Conservation (phyloP, 306 rosid species). For the Corylus heterophylla region DNA sequence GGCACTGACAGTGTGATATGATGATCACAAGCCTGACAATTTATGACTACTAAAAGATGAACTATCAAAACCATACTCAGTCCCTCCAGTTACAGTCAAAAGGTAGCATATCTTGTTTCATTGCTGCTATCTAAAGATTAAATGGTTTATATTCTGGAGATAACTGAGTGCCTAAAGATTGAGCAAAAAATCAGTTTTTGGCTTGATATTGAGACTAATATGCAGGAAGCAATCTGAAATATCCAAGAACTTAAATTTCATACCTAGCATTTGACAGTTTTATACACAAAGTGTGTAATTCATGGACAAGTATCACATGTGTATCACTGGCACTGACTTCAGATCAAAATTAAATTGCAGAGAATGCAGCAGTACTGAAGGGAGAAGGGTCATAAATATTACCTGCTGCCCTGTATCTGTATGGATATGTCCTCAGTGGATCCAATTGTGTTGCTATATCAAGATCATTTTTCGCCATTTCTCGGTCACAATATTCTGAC, state of each 20-base stretch:
- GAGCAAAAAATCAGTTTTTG: neutral
- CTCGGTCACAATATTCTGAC: constrained; percentile 81
- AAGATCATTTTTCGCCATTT: constrained; percentile 70
- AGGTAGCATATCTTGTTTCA: constrained; percentile 2
- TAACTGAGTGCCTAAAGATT: neutral
- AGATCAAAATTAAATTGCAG: constrained; percentile 2
- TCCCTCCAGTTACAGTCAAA: neutral
- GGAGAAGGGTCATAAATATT: constrained; percentile 1
- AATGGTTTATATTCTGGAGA: neutral
- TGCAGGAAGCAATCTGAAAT: neutral
- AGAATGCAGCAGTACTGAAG: constrained; percentile 4
- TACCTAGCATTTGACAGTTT: neutral
- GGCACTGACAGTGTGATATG: neutral
- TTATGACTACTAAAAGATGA: neutral
- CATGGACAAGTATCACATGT: neutral
- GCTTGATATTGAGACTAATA: neutral
- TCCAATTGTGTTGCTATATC: constrained; percentile 63
- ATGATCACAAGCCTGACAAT: neutral
- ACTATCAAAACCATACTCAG: neutral
- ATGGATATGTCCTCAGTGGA: constrained; percentile 81
- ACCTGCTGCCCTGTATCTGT: constrained; percentile 95
- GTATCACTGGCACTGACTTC: neutral
- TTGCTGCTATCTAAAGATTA: neutral
- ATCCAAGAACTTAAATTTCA: neutral
- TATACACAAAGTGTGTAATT: neutral